Evolutionary conservation across 352 stramenopile genomes (phyloP).

Genomic region (Thraustotheca clavata): DNA sequence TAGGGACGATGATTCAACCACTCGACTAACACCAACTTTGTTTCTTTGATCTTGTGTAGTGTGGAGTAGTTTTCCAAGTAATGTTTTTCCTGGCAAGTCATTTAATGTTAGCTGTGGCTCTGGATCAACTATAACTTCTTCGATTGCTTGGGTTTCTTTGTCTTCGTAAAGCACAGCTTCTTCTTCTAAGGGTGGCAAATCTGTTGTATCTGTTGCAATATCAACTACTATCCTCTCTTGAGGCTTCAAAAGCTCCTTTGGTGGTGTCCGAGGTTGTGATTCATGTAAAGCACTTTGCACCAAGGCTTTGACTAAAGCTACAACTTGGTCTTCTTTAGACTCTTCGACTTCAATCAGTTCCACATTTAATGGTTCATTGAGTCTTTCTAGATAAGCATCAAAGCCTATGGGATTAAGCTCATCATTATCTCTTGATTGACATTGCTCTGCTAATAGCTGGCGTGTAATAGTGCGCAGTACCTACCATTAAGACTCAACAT

Average conservation of each 20-base stretch:
- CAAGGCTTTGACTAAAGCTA: neutral
- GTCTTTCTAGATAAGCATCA: neutral
- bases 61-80: slow-evolving; percentile 18
- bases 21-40: neutral
- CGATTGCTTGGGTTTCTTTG: neutral
- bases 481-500: neutral
- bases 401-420: neutral
- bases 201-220: slow-evolving; percentile 14
- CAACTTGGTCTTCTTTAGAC: neutral
- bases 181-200: neutral
- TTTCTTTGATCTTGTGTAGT: neutral
- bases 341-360: neutral
- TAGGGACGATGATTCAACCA: neutral
- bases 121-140: neutral
- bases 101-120: neutral
- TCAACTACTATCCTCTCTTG: neutral
- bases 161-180: neutral
- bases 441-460: slow-evolving; percentile 7
- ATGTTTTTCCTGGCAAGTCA: slow-evolving; percentile 11
- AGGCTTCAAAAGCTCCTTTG: neutral
- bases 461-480: neutral
- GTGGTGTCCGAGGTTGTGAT: neutral
- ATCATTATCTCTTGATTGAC: neutral
- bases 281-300: neutral
- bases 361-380: neutral